Evolutionary conservation across 768 basidiomycete species (phyloP).

Genomic region (Auricularia heimuer): DNA sequence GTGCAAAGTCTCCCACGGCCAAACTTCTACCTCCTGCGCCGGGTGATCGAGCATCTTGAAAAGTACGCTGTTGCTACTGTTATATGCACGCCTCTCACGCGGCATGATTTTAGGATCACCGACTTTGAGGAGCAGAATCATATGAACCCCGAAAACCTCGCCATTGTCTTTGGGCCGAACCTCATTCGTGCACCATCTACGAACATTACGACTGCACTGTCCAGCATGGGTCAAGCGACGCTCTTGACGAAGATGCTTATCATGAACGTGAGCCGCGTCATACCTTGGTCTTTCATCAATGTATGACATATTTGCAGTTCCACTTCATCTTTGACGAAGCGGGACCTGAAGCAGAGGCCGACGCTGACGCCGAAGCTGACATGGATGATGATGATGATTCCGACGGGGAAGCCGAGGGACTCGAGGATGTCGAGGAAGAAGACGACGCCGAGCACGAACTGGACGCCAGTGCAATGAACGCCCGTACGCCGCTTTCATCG

Average conservation of each 20-base stretch:
- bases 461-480: neutral
- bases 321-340: slow-evolving; percentile 61
- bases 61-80: slow-evolving; percentile 30
- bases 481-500: neutral
- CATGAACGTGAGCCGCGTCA: slow-evolving; percentile 47
- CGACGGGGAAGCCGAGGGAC: neutral
- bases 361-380: slow-evolving; percentile 33
- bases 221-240: slow-evolving; percentile 71
- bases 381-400: slow-evolving; percentile 1
- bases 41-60: slow-evolving; percentile 79
- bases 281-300: slow-evolving; percentile 8
- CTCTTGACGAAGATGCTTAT: slow-evolving; percentile 69
- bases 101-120: slow-evolving; percentile 46
- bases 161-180: slow-evolving; percentile 81
- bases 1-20: slow-evolving; percentile 60
- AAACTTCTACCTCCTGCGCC: slow-evolving; percentile 70
- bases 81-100: neutral
- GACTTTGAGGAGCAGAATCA: slow-evolving; percentile 84
- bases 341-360: slow-evolving; percentile 28
- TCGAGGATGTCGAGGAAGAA: neutral
- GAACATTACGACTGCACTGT: slow-evolving; percentile 65
- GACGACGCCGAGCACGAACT: neutral
- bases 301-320: slow-evolving; percentile 31
- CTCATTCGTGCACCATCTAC: slow-evolving; percentile 68
- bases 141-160: slow-evolving; percentile 78